Base-by-base conservation (phyloP, 345 rosid genomes). In the Brassica cretica region DNA sequence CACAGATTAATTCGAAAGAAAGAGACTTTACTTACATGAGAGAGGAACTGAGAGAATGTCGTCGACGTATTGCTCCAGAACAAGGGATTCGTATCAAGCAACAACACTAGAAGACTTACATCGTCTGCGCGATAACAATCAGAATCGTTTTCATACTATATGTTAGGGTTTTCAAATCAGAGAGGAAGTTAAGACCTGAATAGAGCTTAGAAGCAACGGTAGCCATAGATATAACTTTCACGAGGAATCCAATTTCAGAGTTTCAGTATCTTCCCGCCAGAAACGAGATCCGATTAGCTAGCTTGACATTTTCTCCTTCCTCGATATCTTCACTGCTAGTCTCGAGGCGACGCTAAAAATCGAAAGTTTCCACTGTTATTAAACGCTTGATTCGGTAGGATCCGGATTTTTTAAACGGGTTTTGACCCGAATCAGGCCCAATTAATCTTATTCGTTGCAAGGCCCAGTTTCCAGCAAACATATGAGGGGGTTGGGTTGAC, bases 71-170 rank as follows among this genome's bases (percentile, higher is more conserved):
- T 32, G 77, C 87, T 81, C 98, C 98, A 94, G 81, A 92, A 94
- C 76, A 91, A 83, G 1, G 98, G 98, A 67, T 92, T 92, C 15
- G 93, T 80, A 79, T 92, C 98, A 6, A 94, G 81, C 78, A 93
- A 76, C 70, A 92, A 90, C 64, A 92, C 86, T 66, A 89, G 78
- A 24, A 91, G 87, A 82, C 97, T 94, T 11, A 91, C 98, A 77
- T 91, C 98, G 74, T 94, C 98, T 91, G 90, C 75, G 64, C 76
- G 51, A 27, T 69, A 61, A 16, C 70, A n/a, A 65, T 37, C 37
- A 55, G 15, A 70, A 35, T 11, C 9, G 53, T 19, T 73, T n/a
- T 58, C 67, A 74, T 14, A 27, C 30, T 27, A 10, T 8, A 29
- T 6, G 76, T 21, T 29, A 67, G 61, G 68, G 37, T 46, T 67